These are phyloP conservation scores for Zhuliangozyma parablackwelliae DNA, from an alignment of 1,139 yeast species.

Conservation along the genomic window DNA sequence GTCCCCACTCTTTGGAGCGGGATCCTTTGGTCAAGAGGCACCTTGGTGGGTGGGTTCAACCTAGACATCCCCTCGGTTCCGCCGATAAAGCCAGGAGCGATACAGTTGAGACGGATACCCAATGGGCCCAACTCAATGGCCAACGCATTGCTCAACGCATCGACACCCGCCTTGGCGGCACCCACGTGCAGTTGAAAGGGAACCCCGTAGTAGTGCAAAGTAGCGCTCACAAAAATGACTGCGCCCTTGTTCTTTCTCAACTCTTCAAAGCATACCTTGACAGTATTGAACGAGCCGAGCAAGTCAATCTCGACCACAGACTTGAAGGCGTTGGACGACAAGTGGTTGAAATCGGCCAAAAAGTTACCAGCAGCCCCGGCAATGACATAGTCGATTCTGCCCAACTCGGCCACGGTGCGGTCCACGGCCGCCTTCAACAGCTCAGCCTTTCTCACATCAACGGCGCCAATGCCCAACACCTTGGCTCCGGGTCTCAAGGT, in stretches of 20 bases:
- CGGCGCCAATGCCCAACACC: constrained; percentile 66
- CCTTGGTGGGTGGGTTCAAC: constrained; percentile 36
- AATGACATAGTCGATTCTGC: constrained; percentile 77
- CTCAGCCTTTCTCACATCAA: constrained; percentile 74
- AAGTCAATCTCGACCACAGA: constrained; percentile 84
- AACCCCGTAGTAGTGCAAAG: constrained; percentile 85
- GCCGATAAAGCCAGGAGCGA: constrained; percentile 87
- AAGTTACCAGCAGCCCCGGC: constrained; percentile 99
- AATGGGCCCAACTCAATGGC: constrained; percentile 91
- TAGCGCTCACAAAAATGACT: constrained; percentile 83
- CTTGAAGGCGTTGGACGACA: constrained; percentile 84
- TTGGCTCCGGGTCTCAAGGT: constrained; percentile 56
- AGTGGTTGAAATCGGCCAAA: constrained; percentile 69
- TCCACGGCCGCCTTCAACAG: constrained; percentile 61
- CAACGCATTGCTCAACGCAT: constrained; percentile 76
- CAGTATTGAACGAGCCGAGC: constrained; percentile 84
- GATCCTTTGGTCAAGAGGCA: constrained; percentile 40
- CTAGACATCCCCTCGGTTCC: constrained; percentile 83
- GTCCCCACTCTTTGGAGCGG: constrained; percentile 79
- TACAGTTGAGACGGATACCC: constrained; percentile 76
- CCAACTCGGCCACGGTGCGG: constrained; percentile 60
- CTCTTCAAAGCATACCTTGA: constrained; percentile 73
- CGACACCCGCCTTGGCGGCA: constrained; percentile 95
- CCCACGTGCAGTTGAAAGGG: constrained; percentile 88
- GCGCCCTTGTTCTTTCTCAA: constrained; percentile 66